Conservation (phyloP, 345 rosid genomes). For the Capsella bursapastoris region DNA sequence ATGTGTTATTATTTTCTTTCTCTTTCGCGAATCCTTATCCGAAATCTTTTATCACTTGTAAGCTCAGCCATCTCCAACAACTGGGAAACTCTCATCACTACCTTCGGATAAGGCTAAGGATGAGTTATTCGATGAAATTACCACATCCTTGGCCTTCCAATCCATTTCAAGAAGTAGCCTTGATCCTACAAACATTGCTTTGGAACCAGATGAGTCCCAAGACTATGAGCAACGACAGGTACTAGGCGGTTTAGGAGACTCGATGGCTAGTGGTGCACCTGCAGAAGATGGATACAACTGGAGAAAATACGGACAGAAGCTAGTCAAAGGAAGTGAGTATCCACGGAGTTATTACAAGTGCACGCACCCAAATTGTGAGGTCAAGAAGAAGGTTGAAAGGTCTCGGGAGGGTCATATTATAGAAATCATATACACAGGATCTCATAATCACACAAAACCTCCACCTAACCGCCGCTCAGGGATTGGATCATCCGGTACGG, state of each 20-base stretch:
- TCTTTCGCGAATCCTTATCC: neutral
- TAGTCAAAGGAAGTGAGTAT: constrained; percentile 93
- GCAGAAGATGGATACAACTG: constrained; percentile 93
- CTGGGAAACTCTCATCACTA: constrained; percentile 70
- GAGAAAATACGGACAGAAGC: constrained; percentile 97
- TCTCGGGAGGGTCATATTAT: constrained; percentile 90
- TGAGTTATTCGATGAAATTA: constrained; percentile 56
- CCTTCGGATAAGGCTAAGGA: constrained; percentile 54
- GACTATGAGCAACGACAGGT: constrained; percentile 66
- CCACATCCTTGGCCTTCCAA: constrained; percentile 70
- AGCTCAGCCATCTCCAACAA: constrained; percentile 84
- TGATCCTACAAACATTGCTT: constrained; percentile 48
- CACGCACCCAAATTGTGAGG: constrained; percentile 79
- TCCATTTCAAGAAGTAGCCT: constrained; percentile 50
- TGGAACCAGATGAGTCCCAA: constrained; percentile 60
- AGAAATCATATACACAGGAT: constrained; percentile 84
- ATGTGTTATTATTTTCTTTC: neutral
- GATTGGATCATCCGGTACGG: constrained; percentile 54
- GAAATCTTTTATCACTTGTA: constrained; percentile 37
- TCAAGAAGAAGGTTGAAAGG: constrained; percentile 92
- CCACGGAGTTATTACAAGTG: constrained; percentile 98
- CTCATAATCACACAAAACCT: constrained; percentile 82
- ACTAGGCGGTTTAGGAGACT: constrained; percentile 48
- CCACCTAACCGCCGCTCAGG: constrained; percentile 66
- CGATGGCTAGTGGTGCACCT: constrained; percentile 54